Evolutionary conservation across 257 asterid species (phyloP), one percentile per base, ranked within the genome.

Genomic region (Nicotiana tabacum): DNA sequence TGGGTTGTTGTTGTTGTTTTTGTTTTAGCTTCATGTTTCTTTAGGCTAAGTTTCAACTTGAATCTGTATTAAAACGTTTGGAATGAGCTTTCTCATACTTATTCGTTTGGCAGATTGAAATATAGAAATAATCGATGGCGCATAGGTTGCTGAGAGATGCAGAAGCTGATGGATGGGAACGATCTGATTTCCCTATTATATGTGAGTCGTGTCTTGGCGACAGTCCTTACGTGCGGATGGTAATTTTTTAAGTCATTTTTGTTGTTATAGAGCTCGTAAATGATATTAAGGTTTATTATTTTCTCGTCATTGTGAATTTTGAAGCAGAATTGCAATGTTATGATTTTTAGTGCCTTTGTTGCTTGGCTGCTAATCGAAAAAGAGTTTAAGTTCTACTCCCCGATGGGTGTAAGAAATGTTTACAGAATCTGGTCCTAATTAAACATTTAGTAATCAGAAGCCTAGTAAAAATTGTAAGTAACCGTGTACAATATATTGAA

Each of bases 161-260:
- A 0, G 99, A 93, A 85, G 94, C 98, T 8, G 99, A 96, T 89
- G 99, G 98, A 48, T 96, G 99, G 98, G 99, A 96, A 87, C 90
- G 97, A 35, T 88, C 99, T 24, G 98, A 96, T 82, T 96, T 94
- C 83, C 98, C 98, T 5, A 94, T 96, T 80, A 93, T 96, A 18
- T 96, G 99, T 37, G 99, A 94, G 83, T 96, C 99, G 4, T 96
- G 99, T 87, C 97, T 96, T 4, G 98, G 98, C 5, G 98, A 96
- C 79, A 96, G 91, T 82, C 99, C 98, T 16, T 94, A 94, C 43
- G 94, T 94, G 83, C 93, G 99, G 83, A 96, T 96, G 99, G 99
- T 95, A 92, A n/a, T 13, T 35, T 83, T 18, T 1, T 66, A 6
- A 13, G 56, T 69, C 21, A 72, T 6, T 12, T 70, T 43, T 72